These are phyloP conservation scores for Solanum paucissectum DNA, from an alignment of 257 asterid species.

Conservation along the genomic window DNA sequence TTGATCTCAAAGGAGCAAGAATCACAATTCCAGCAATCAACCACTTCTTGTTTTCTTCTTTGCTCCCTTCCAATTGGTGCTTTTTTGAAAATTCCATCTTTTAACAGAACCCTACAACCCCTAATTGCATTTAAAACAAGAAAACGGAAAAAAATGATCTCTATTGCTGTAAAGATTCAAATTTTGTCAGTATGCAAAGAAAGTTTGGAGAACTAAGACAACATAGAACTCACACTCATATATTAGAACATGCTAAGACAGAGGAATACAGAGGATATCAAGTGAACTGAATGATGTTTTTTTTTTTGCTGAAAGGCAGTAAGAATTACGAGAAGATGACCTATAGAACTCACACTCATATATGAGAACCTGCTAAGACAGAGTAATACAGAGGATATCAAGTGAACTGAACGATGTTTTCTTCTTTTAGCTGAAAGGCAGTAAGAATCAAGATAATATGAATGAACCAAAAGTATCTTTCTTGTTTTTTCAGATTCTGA, in stretches of 20 bases:
- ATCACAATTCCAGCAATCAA: constrained; percentile 47
- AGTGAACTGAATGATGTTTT: background rate
- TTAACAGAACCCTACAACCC: background rate
- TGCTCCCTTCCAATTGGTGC: background rate
- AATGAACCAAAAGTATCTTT: background rate
- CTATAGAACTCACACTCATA: background rate
- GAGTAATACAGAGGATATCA: background rate
- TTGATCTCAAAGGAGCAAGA: constrained; percentile 47
- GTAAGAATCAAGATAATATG: background rate
- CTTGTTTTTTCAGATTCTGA: background rate
- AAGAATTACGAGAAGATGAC: background rate
- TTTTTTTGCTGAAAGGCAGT: background rate
- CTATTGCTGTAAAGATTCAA: background rate
- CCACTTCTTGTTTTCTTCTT: constrained; percentile 53
- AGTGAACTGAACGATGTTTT: background rate
- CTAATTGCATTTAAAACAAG: background rate
- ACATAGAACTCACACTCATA: background rate
- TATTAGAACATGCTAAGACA: background rate
- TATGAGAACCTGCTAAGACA: background rate
- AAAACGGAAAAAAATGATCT: background rate
- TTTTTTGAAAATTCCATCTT: background rate
- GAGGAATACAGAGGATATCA: background rate
- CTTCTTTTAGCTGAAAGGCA: background rate
- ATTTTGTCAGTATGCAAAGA: background rate
- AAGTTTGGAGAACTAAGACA: background rate